Base-by-base conservation (phyloP, 2,329 filamentous ascomycete genomes). In the Samsoniella hepiali region DNA sequence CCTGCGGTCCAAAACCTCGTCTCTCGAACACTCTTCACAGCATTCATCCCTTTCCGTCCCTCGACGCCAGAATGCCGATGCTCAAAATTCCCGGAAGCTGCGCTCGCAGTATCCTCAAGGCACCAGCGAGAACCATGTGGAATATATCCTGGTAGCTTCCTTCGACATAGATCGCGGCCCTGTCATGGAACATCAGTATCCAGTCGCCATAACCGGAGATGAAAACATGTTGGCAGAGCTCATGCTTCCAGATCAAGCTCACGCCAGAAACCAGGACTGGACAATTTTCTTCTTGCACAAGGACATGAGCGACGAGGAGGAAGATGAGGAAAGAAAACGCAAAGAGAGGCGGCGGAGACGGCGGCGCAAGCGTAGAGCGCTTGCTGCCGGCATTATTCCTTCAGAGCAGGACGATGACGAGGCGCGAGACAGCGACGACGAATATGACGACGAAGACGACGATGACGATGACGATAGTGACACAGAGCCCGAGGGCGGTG, bases 271-370 rank as follows among this genome's bases (percentile, higher is more conserved):
- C 72, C 93, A 98, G 77, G 95, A 99, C 75, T 99, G 95, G 95
- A 99, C 95, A 49, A 97, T 98, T 62, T 99, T 99, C 80, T 99
- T 99, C 74, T 76, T 99, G 63, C 95, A 99, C 79, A 98, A 98
- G 75, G 95, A 99, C 74, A 91, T 89, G 3, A 93, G 87, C 65
- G 87, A 89, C 58, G 89, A 91, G 65, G 91, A 94, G 63, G 93
- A 96, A 65, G 90, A 93, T 36, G 85, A 88, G 63, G 89, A 91
- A 69, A 81, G 81, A 65, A 81, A 79, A 62, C 81, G 81, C 45
- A 88, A 84, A 67, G 79, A 82, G 70, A 80, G 82, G 68, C 78
- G 83, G 69, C 81, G 74, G 62, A 79, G 76, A 68, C 76, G 77
- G 72, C 81, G 85, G 63, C 81, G 79, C 66, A 80, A 79, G 65